Evolutionary conservation across 441 rosid species (phyloP).

Genomic region (Raphanus hybrid): DNA sequence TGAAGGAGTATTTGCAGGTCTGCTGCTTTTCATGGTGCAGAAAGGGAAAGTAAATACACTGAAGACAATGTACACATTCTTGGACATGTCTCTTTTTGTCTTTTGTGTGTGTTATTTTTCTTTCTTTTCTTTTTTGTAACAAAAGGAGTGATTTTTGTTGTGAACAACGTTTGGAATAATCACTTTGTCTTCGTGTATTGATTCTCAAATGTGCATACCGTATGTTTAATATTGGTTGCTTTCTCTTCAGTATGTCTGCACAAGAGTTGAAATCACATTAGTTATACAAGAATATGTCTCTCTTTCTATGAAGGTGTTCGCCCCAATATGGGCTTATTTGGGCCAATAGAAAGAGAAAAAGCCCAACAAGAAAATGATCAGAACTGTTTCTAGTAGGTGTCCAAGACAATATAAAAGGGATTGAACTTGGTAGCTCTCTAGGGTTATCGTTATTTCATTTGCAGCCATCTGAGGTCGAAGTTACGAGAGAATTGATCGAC

Average conservation of each 20-base stretch:
- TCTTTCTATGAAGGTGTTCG: slow-evolving; percentile 40
- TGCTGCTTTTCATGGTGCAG: slow-evolving; percentile 82
- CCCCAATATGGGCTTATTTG: not conserved
- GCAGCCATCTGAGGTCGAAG: slow-evolving; percentile 25
- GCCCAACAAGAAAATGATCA: slow-evolving; percentile 3
- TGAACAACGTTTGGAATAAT: slow-evolving; percentile 2
- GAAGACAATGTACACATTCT: slow-evolving; percentile 31
- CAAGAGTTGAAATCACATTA: slow-evolving; percentile 50
- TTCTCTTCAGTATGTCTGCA: slow-evolving; percentile 47
- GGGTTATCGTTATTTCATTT: slow-evolving; percentile 13
- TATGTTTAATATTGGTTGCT: slow-evolving; percentile 22
- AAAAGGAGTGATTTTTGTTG: slow-evolving; percentile 4
- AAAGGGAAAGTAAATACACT: slow-evolving; percentile 46
- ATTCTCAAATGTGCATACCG: slow-evolving; percentile 6
- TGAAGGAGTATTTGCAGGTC: slow-evolving; percentile 45
- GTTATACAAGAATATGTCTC: slow-evolving; percentile 45
- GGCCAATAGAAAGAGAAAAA: slow-evolving; percentile 22
- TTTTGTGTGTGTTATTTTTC: not conserved
- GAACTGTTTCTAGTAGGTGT: not conserved
- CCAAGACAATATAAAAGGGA: slow-evolving; percentile 1
- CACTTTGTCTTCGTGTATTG: not conserved
- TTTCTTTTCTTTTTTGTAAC: not conserved
- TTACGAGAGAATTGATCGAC: not conserved
- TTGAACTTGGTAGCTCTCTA: not conserved
- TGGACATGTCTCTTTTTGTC: not conserved